phyloP scores from a whole-genome alignment of 495 filamentous ascomycete genomes.

The Talaromyces nanjingensis region DNA sequence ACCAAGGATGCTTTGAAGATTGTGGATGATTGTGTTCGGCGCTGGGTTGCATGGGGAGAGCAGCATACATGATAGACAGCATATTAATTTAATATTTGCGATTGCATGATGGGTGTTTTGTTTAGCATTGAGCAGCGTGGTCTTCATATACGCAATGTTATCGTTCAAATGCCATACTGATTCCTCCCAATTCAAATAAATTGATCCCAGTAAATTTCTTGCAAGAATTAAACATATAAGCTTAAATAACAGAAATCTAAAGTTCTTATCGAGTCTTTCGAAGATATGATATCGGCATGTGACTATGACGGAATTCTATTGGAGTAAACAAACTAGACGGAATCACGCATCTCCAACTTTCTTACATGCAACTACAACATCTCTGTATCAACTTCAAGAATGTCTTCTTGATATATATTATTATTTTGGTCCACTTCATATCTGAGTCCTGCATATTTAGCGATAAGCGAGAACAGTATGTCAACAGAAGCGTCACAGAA shows the following conservation, averaged over 20 bases:
- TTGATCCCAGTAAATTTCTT: background rate
- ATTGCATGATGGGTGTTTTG: background rate
- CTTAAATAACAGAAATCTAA: background rate
- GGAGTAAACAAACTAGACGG: background rate
- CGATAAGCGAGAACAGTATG: background rate
- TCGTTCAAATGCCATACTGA: background rate
- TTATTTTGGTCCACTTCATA: background rate
- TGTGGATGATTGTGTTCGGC: conserved; percentile 77
- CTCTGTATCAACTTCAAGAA: background rate
- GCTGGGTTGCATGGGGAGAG: conserved; percentile 82
- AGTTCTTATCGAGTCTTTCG: background rate
- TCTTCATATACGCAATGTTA: background rate
- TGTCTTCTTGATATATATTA: background rate
- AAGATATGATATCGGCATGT: background rate
- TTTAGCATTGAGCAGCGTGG: background rate
- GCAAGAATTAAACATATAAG: background rate
- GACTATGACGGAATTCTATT: background rate
- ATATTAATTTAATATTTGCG: background rate
- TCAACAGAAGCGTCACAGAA: background rate
- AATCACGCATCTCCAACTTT: background rate
- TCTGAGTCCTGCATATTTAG: background rate
- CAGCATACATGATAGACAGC: conserved; percentile 12
- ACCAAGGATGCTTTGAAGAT: conserved; percentile 58
- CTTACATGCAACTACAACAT: background rate
- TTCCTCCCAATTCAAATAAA: background rate